Evolutionary conservation across 2,329 filamentous ascomycete genomes (phyloP).

Genomic region (Fusarium napiforme): DNA sequence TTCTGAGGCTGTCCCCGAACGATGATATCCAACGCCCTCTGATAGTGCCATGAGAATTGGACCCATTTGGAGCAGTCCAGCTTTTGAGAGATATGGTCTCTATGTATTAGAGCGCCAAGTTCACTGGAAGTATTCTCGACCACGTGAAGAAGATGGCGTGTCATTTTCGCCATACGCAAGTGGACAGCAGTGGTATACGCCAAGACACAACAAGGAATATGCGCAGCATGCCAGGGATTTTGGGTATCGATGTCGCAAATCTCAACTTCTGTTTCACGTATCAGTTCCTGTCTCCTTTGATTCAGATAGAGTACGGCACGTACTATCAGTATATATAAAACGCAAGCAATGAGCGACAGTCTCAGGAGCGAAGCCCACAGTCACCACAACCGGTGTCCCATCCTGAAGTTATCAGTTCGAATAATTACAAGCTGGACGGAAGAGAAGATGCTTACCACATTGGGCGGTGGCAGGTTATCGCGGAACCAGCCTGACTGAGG

Average conservation of each 20-base stretch:
- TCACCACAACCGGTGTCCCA: conserved; percentile 42
- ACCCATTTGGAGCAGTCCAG: conserved; percentile 35
- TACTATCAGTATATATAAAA: conserved; percentile 52
- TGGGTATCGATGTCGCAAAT: conserved; percentile 43
- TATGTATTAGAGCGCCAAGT: conserved; percentile 37
- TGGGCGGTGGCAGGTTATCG: conserved; percentile 46
- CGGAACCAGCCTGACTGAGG: conserved; percentile 50
- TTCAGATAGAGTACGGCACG: conserved; percentile 14
- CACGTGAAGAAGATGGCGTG: conserved; percentile 42
- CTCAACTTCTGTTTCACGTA: conserved; percentile 41
- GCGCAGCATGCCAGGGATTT: conserved; percentile 42
- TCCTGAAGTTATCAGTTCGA: conserved; percentile 40
- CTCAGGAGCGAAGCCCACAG: conserved; percentile 39
- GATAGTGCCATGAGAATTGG: conserved; percentile 43
- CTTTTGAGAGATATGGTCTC: conserved; percentile 15
- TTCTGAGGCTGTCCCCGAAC: conserved; percentile 36
- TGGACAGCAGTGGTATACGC: conserved; percentile 48
- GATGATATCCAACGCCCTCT: conserved; percentile 46
- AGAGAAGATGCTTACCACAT: conserved; percentile 35
- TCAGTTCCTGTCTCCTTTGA: neutral
- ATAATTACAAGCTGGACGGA: neutral
- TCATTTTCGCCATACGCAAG: conserved; percentile 46
- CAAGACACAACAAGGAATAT: conserved; percentile 49
- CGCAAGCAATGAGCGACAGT: conserved; percentile 47
- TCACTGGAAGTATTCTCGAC: conserved; percentile 43